Base-by-base conservation (phyloP, 257 asterid genomes). In the Nicotiana tabacum region DNA sequence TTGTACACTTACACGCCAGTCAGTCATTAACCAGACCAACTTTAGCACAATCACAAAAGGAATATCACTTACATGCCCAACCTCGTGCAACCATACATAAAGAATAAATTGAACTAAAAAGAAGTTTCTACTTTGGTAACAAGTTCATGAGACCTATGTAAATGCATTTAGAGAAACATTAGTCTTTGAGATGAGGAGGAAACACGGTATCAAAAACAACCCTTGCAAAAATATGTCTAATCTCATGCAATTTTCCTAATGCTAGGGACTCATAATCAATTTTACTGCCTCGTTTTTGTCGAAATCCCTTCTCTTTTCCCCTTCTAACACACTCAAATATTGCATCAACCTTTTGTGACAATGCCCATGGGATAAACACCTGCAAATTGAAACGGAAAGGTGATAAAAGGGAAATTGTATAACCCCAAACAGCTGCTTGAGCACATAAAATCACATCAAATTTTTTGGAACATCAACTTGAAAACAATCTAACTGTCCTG, bases 151-250 rank as follows among this genome's bases (percentile, higher is more conserved):
- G 51, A 58, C 43, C 35, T 78, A 78, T 21, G n/a, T 78, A 56
- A 43, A 43, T 43, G 64, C 35, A 76, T 78, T 62, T 15, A 27
- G 6, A 27, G 29, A 80, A 4, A 43, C 17, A 11, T 80, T 37
- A 46, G n/a, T 24, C 48, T 27, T 80, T 64, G 77, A 70, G 78
- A 80, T 43, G 66, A 0, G 66, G 60, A 43, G 85, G 86, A 30
- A 78, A 87, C 24, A 84, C 66, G 4, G 85, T 78, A 35, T 84
- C 84, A 72, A 82, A 84, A 69, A 82, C 82, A 37, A 83, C 68
- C 68, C 83, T 77, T 4, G 85, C 89, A 83, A 86, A 86, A 11
- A 82, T 51, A 61, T 77, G 77, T 60, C 89, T 81, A 79, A 83
- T 66, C 80, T 83, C 86, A 24, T 37, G 82, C 39, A 66, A 68